A percentile compares a stretch with the other conserved stretches of the same genome.
phyloP scores from a whole-genome alignment of 2,329 filamentous ascomycete species.

The Hymenoscyphus albidus region DNA sequence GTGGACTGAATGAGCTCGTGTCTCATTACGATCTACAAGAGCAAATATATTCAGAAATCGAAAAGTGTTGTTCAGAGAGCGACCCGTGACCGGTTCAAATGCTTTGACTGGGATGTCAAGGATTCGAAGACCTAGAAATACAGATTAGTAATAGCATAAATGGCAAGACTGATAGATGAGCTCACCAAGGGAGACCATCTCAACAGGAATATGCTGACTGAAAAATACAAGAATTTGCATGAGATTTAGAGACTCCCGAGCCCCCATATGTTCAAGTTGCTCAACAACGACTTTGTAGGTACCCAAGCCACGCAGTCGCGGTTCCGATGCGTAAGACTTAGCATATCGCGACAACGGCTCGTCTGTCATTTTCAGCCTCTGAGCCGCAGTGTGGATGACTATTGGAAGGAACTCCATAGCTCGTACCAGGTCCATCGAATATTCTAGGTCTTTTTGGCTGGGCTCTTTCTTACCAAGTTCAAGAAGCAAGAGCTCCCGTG shows the following conservation, averaged over 20 bases:
- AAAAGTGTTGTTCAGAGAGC: slow-evolving; percentile 44
- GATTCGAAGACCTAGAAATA: slow-evolving; percentile 41
- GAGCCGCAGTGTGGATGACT: slow-evolving; percentile 63
- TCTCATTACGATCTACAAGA: slow-evolving; percentile 48
- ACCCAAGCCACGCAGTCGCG: slow-evolving; percentile 48
- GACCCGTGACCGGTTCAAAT: slow-evolving; percentile 34
- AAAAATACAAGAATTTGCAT: slow-evolving; percentile 64
- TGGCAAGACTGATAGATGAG: background rate
- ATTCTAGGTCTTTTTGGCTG: slow-evolving; percentile 45
- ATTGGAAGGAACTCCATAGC: slow-evolving; percentile 62
- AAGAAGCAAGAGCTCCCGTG: slow-evolving; percentile 56
- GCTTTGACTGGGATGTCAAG: slow-evolving; percentile 48
- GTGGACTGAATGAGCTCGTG: slow-evolving; percentile 27
- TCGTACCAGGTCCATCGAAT: slow-evolving; percentile 59
- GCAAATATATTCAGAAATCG: slow-evolving; percentile 49
- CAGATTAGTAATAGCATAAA: background rate
- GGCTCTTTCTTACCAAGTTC: slow-evolving; percentile 58
- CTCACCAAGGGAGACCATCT: slow-evolving; percentile 57
- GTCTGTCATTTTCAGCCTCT: slow-evolving; percentile 55
- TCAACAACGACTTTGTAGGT: slow-evolving; percentile 48
- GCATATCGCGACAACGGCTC: slow-evolving; percentile 60
- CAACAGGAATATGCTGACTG: slow-evolving; percentile 61
- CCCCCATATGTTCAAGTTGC: slow-evolving; percentile 45
- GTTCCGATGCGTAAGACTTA: slow-evolving; percentile 52
- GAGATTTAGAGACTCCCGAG: slow-evolving; percentile 56